Base-by-base conservation (phyloP, 2,329 filamentous ascomycete genomes). In the Ceratocystis lukuohia region DNA sequence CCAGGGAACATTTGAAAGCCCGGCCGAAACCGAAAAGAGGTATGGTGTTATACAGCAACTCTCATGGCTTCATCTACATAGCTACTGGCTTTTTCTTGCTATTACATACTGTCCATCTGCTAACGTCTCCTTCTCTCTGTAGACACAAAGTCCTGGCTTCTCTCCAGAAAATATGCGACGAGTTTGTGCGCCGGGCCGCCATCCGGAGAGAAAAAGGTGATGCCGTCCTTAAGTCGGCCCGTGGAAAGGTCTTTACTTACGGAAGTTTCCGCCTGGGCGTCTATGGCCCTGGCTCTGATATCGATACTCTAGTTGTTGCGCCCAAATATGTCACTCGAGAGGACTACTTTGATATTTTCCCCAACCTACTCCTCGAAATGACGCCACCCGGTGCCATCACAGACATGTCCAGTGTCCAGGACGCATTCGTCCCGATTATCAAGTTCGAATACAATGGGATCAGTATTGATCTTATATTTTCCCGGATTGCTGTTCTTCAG, bases 381-480 rank as follows among this genome's bases (percentile, higher is more conserved):
- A 86, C 89, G 1, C 84, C 88, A 7, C 78, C 84, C 46, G 88
- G 86, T n/a, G 82, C 91, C 68, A 90, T 97, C 71, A 88, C 88
- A 68, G 90, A 95, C 73, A 80, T 96, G 72, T 87, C 89, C 1
- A 84, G 88, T 0, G 94, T 99, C 46, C 87, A 87, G 61, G 93
- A 96, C 72, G 91, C 93, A 3, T 96, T 90, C 72, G 93, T 97
- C 6, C 94, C 94, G 61, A 96, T 99, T 74, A 97, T 99, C 79
- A 97, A 96, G 75, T 89, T 97, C 72, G 90, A 96, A 74, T 90
- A 95, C 71, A 85, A 83, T 64, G 89, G 87, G 62, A 95, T 99
- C 74, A 94, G 90, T 74, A 95, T 99, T 74, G 94, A 99, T 81
- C 78, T 99, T 70, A 95, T 97, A 74, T 91, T 92, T 76, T 88